A percentile compares a stretch with the other conserved stretches of the same genome.
phyloP scores from a whole-genome alignment of 169 alveolate genomes.

The Eimeria necatrix region DNA sequence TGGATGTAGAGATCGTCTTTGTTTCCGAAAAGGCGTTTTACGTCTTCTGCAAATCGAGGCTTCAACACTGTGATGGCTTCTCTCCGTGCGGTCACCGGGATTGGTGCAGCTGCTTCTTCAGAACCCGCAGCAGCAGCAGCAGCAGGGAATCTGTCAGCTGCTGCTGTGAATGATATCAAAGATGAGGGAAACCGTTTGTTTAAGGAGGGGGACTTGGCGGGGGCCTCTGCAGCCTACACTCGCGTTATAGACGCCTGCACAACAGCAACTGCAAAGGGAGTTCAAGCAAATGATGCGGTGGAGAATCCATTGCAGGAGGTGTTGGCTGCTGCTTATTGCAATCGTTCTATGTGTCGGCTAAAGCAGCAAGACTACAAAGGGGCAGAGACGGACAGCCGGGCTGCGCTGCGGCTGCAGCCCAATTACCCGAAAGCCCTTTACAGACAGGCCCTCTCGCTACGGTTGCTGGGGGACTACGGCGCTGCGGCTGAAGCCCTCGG shows the following conservation, averaged over 20 bases:
- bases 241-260: slow-evolving; percentile 31
- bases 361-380: slow-evolving; percentile 30
- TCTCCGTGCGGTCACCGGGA: background rate
- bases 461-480: background rate
- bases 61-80: background rate
- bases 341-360: slow-evolving; percentile 23
- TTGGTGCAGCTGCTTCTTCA: slow-evolving; percentile 31
- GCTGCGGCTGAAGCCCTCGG: background rate
- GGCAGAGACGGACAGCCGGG: slow-evolving; percentile 41
- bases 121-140: slow-evolving; percentile 33
- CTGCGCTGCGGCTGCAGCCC: slow-evolving; percentile 39
- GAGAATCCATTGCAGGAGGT: background rate
- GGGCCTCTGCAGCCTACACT: slow-evolving; percentile 7
- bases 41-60: too few species aligned
- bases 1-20: too few species aligned
- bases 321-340: slow-evolving; percentile 44
- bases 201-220: slow-evolving; percentile 3
- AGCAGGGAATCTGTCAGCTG: background rate
- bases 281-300: background rate
- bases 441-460: slow-evolving; percentile 36
- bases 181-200: background rate
- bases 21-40: too few species aligned
- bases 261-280: background rate
- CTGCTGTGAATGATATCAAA: background rate
- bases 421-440: slow-evolving; percentile 12